Evolutionary conservation across 108 stramenopile species (phyloP).

Genomic region (Craspedostauros australis): DNA sequence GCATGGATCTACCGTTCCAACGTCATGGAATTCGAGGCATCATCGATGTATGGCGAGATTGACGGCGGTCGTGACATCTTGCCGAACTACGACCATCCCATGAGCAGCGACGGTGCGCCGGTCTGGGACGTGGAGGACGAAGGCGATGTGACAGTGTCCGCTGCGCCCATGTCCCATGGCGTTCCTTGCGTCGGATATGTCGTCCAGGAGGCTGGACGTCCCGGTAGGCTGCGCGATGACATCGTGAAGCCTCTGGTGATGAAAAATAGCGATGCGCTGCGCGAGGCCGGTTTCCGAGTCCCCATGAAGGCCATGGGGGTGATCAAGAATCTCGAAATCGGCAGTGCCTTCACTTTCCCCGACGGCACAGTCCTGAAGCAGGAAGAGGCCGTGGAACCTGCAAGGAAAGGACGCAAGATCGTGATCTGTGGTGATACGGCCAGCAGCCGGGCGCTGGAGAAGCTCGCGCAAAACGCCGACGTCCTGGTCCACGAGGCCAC

Average conservation of each 20-base stretch:
- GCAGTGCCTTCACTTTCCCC: constrained; percentile 81
- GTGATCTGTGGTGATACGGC: constrained; percentile 93
- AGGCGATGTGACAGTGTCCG: constrained; percentile 69
- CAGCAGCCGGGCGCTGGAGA: constrained; percentile 47
- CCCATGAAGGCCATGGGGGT: constrained; percentile 84
- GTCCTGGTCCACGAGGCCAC: constrained; percentile 90
- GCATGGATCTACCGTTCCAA: constrained; percentile 71
- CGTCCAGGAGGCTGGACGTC: constrained; percentile 70
- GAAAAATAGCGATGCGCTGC: constrained; percentile 65
- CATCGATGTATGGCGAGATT: constrained; percentile 43
- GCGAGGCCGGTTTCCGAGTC: constrained; percentile 54
- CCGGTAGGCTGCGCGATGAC: constrained; percentile 78
- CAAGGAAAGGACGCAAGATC: constrained; percentile 82
- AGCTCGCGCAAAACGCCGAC: constrained; percentile 67
- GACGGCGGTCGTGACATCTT: constrained; percentile 65
- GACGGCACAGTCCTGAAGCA: constrained; percentile 81
- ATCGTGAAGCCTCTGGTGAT: constrained; percentile 69
- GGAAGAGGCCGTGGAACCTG: constrained; percentile 77
- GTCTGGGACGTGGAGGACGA: constrained; percentile 82
- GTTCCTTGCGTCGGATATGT: constrained; percentile 94
- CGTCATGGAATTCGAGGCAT: constrained; percentile 50
- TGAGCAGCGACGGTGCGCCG: constrained; percentile 63
- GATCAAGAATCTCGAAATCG: constrained; percentile 70
- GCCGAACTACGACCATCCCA: constrained; percentile 70
- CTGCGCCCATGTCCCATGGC: constrained; percentile 93